These are phyloP conservation scores for Moricandia arvensis DNA, from an alignment of 345 rosid genomes.

Conservation along the genomic window DNA sequence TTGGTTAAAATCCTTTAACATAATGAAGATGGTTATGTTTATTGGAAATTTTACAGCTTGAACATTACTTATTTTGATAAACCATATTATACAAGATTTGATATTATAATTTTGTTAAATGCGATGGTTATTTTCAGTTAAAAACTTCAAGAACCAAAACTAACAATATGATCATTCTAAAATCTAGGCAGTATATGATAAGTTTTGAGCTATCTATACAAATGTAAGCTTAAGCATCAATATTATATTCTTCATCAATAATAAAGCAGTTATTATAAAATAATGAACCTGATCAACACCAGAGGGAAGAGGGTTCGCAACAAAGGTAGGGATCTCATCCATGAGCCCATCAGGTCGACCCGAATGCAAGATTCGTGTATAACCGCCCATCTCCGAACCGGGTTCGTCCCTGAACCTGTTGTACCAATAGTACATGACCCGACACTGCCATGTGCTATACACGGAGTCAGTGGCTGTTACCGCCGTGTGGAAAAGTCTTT, in stretches of 20 bases:
- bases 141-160: neutral
- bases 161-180: neutral
- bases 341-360: conserved; percentile 79
- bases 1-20: neutral
- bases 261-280: neutral
- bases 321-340: conserved; percentile 96
- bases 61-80: neutral
- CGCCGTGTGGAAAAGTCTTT: conserved; percentile 86
- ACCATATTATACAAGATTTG: neutral
- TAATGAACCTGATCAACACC: conserved; percentile 84
- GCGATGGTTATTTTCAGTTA: neutral
- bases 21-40: neutral
- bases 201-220: neutral
- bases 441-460: conserved; percentile 94
- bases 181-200: neutral
- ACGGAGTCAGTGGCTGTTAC: conserved; percentile 91
- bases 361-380: conserved; percentile 89
- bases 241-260: neutral
- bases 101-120: neutral
- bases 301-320: conserved; percentile 85
- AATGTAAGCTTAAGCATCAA: neutral
- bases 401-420: conserved; percentile 66
- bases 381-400: conserved; percentile 87
- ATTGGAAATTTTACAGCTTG: neutral
- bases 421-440: conserved; percentile 97